Evolutionary conservation across 1,284 basidiomycete genomes (phyloP).

Genomic region (Inonotus hispidus): DNA sequence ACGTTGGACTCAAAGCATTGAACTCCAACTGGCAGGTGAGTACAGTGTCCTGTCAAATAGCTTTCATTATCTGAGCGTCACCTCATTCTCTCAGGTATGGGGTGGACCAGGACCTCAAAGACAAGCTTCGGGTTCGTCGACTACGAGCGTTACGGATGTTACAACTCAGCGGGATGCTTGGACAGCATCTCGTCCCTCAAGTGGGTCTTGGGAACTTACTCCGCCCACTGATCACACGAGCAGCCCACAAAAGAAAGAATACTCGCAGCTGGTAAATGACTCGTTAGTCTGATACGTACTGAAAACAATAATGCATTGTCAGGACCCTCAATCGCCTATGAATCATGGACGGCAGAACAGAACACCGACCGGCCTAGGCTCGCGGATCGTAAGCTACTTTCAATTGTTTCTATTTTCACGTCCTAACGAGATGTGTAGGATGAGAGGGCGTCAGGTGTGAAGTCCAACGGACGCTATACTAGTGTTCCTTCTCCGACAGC

Average conservation of each 20-base stretch:
- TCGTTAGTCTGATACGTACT: constrained; percentile 3
- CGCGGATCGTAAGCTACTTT: constrained; percentile 41
- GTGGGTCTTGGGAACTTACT: constrained; percentile 51
- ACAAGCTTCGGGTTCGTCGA: constrained; percentile 59
- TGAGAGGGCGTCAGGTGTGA: constrained; percentile 35
- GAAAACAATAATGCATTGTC: not conserved
- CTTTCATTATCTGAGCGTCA: not conserved
- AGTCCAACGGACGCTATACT: constrained; percentile 33
- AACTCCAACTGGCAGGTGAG: constrained; percentile 69
- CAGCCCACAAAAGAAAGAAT: constrained; percentile 46
- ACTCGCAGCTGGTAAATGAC: constrained; percentile 39
- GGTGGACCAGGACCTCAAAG: constrained; percentile 47
- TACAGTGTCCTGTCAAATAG: constrained; percentile 19
- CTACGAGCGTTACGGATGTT: constrained; percentile 45
- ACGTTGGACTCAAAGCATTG: constrained; percentile 44
- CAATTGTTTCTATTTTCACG: constrained; percentile 39
- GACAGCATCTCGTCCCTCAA: constrained; percentile 45
- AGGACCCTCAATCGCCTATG: constrained; percentile 27
- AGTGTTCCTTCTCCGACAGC: constrained; percentile 37
- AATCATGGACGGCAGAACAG: constrained; percentile 47
- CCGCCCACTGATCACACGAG: constrained; percentile 36
- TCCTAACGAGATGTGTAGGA: constrained; percentile 31
- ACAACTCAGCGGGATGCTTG: constrained; percentile 49
- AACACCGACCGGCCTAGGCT: constrained; percentile 34
- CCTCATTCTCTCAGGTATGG: constrained; percentile 52